Evolutionary conservation across 1,284 basidiomycete genomes (phyloP), one percentile per base, ranked within the genome.

Genomic region (Cutaneotrichosporon sp.): DNA sequence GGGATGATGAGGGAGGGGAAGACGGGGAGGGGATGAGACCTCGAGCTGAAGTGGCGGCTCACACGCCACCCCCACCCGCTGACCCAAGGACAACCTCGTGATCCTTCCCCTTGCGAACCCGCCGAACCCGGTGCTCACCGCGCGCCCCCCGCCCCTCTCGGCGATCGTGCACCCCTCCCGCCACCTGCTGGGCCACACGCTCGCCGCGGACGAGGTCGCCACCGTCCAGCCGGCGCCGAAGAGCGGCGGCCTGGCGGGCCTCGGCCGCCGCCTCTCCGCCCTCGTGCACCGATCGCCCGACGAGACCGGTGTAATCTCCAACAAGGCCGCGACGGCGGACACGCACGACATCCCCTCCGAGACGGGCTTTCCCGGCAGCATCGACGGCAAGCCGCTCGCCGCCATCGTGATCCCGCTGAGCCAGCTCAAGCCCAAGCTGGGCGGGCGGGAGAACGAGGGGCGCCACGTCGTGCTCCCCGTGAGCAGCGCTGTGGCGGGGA

Each of bases 31-130:
- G 43, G 18, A 5, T 18, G 42, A 43, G 20, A 6, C n/a, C 6
- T 20, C 11, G 25, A 11, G 24, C 45, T 22, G 13, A 33, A 9
- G 31, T 33, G 31, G 31, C 31, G 31, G 31, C 31, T 33, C 31
- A 11, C 31, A 11, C 42, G 47, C 2, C 50, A 20, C n/a, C n/a
- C n/a, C n/a, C n/a, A n/a, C n/a, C 25, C 10, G 51, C 51, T 47
- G 10, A 56, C 59, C 10, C 5, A 62, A 78, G 76, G 63, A 69
- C 55, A 69, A 71, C 55, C 68, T 78, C 50, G 61, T 76, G 49
- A 68, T 78, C 47, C 62, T 77, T 3, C 75, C 75, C 0, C 62
- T 73, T 16, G 68, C 71, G 27, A 63, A 70, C 25, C 73, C 74
- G 2, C 59, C 74, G 49, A 76, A 75, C 65, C 71, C 74, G 4